Evolutionary conservation across 768 basidiomycete species (phyloP).

Genomic region (Polyporus arcularius): DNA sequence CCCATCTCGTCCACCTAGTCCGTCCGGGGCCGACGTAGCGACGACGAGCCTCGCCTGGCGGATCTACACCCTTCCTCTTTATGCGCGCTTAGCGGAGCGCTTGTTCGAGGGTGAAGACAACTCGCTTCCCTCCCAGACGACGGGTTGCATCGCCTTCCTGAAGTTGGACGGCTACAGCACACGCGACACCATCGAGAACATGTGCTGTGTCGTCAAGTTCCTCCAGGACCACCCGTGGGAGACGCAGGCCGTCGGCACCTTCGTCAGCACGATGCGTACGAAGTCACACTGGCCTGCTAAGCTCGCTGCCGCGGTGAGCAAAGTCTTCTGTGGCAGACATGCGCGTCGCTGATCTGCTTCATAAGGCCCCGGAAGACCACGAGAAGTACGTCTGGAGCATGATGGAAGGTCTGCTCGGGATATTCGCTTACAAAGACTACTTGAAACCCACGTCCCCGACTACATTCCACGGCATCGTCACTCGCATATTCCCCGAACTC

Average conservation of each 20-base stretch:
- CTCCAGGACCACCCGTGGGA: constrained; percentile 2
- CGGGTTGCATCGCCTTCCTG: constrained; percentile 4
- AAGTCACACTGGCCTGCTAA: constrained; percentile 12
- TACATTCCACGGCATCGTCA: constrained; percentile 5
- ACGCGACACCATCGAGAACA: constrained; percentile 9
- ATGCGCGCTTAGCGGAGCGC: background rate
- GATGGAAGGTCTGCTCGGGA: constrained; percentile 9
- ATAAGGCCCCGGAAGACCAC: constrained; percentile 1
- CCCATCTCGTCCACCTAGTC: constrained; percentile 1
- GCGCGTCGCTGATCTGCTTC: background rate
- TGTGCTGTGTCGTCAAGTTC: constrained; percentile 11
- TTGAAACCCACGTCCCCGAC: constrained; percentile 1
- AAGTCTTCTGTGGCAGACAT: background rate
- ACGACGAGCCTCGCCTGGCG: background rate
- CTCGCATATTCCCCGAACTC: constrained; percentile 1
- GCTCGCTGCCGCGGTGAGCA: constrained; percentile 6
- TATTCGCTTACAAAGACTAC: constrained; percentile 4
- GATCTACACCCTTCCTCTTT: background rate
- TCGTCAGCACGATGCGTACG: background rate
- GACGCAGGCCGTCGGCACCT: constrained; percentile 1
- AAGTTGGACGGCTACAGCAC: constrained; percentile 9
- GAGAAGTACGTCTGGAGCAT: constrained; percentile 8
- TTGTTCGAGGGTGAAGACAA: constrained; percentile 1
- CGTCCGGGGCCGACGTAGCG: background rate
- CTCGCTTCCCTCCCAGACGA: background rate